These are phyloP conservation scores for Quercus ilex DNA, from an alignment of 306 rosid genomes.

Conservation along the genomic window DNA sequence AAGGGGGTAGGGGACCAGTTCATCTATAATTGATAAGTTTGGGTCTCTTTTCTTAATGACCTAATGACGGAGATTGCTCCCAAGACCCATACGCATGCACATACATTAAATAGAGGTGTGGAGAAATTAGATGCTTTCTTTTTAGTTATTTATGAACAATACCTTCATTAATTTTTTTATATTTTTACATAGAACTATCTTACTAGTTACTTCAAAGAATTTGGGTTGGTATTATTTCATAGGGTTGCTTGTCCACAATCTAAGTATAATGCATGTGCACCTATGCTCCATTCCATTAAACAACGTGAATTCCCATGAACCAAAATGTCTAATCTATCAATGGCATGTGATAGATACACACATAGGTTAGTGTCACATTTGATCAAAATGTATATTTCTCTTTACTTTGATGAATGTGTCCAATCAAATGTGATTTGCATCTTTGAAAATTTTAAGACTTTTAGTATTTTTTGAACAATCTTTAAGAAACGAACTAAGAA, in stretches of 20 bases:
- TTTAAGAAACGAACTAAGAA: too few relatives aligned
- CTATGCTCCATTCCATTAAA: not conserved
- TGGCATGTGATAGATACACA: not conserved
- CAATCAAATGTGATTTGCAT: too few relatives aligned
- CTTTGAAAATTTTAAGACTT: too few relatives aligned
- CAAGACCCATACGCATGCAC: not conserved
- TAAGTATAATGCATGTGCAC: not conserved
- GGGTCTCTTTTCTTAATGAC: slow-evolving; percentile 29
- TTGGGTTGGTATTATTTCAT: too few relatives aligned
- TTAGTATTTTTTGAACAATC: too few relatives aligned
- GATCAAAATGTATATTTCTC: too few relatives aligned
- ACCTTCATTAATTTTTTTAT: not conserved
- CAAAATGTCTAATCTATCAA: not conserved
- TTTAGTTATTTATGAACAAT: too few relatives aligned
- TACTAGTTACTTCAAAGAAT: not conserved
- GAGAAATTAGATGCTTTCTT: too few relatives aligned
- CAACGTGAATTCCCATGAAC: not conserved
- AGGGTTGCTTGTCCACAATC: not conserved
- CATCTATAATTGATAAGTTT: slow-evolving; percentile 26
- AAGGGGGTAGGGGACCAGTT: slow-evolving; percentile 45
- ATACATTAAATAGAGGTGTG: too few relatives aligned
- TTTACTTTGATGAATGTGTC: too few relatives aligned
- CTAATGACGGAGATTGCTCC: slow-evolving; percentile 12
- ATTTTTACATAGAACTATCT: not conserved
- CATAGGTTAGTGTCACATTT: not conserved